Evolutionary conservation across 352 stramenopile species (phyloP).

Genomic region (Phytophthora chlamydospora): DNA sequence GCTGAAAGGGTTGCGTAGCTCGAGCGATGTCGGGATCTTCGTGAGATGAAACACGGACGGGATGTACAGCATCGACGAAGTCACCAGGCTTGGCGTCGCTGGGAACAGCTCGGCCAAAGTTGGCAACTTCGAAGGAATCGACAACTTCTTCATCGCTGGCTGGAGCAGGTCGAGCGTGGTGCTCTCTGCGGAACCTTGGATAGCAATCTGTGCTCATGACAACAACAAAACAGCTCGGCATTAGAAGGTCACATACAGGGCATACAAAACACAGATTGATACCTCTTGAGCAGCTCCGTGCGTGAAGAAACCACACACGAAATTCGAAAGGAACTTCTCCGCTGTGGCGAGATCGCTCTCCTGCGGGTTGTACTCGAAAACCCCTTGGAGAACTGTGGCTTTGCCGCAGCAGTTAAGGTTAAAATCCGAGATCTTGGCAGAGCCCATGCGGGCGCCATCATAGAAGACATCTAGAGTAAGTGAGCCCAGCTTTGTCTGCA

Average conservation of each 20-base stretch:
- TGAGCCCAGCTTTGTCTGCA: slow-evolving; percentile 61
- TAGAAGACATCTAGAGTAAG: slow-evolving; percentile 63
- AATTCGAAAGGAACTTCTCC: slow-evolving; percentile 81
- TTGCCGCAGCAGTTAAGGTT: slow-evolving; percentile 69
- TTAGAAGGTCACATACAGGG: slow-evolving; percentile 4
- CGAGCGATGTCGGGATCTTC: slow-evolving; percentile 70
- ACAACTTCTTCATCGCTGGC: slow-evolving; percentile 57
- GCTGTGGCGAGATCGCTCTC: slow-evolving; percentile 35
- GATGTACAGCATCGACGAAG: slow-evolving; percentile 75
- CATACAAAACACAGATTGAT: slow-evolving; percentile 12
- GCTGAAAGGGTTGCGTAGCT: slow-evolving; percentile 83
- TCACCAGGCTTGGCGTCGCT: slow-evolving; percentile 70
- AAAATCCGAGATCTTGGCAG: slow-evolving; percentile 66
- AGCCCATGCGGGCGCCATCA: slow-evolving; percentile 55
- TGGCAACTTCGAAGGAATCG: slow-evolving; percentile 64
- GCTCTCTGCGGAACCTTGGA: slow-evolving; percentile 61
- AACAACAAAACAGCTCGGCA: neutral
- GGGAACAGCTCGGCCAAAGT: slow-evolving; percentile 74
- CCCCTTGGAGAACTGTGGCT: slow-evolving; percentile 55
- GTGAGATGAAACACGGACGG: slow-evolving; percentile 76
- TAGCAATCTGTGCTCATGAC: slow-evolving; percentile 54
- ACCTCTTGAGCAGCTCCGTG: slow-evolving; percentile 68
- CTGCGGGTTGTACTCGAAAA: slow-evolving; percentile 64
- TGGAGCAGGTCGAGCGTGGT: slow-evolving; percentile 67
- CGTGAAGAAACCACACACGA: slow-evolving; percentile 84